Evolutionary conservation across 768 basidiomycete genomes (phyloP), one percentile per base, ranked within the genome.

Genomic region (Calvatia gigantea): DNA sequence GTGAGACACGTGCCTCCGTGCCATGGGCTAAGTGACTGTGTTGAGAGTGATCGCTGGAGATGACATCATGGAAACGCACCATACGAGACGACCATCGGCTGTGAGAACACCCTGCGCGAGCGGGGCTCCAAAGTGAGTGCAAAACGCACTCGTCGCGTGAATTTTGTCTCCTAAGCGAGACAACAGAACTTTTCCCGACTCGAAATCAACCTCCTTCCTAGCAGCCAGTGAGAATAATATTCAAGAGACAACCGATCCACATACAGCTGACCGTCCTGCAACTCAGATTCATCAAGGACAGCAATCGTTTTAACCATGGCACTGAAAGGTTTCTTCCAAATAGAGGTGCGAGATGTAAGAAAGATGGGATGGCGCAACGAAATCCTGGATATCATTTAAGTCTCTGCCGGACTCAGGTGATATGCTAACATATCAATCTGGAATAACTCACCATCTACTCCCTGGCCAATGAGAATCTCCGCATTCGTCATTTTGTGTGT

Each of bases 121-220:
- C 1, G 92, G 91, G 2, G 93, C 93, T 9, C 94, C 94, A 65
- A 94, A 95, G 68, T 96, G 94, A 1, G 92, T 94, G 70, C 94
- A 96, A 69, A 82, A 88, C 2, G 89, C 89, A 58, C 84, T 86
- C 0, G 88, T 94, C 5, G 91, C 89, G 61, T 88, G 77, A 1
- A 92, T 73, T 60, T 86, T 81, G 62, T 87, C 85, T 27, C 86
- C 87, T 15, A 94, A 69, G 48, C 86, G 84, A 51, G 87, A 87
- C 9, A 94, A 68, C 9, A 94, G 74, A 39, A 96, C 85, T 70
- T 89, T 90, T 46, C 84, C 87, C 15, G 85, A 78, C 38, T 81
- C 87, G 64, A 94, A 94, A 5, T 76, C 74, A 33, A 94, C 87
- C 65, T 93, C 82, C 69, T 93, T 94, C 89, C 90, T 92, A 64